Percentiles rank a stretch among this genome's conserved stretches.
Conservation (phyloP, 2,329 filamentous ascomycete species). For the Trichoderma sp. region DNA sequence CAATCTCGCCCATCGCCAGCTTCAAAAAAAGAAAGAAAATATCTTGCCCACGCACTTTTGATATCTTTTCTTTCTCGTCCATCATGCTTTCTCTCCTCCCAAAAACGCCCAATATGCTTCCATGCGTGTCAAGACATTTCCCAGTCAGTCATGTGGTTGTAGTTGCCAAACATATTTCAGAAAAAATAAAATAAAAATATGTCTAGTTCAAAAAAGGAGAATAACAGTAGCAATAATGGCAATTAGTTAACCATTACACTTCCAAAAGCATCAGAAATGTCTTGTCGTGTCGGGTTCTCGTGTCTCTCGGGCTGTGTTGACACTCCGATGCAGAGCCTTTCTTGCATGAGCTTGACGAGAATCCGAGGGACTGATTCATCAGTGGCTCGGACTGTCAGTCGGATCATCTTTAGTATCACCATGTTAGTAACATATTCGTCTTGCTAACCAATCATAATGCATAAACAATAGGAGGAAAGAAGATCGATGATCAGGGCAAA, state of each 20-base stretch:
- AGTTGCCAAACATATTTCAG: constrained; percentile 21
- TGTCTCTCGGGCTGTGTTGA: constrained; percentile 45
- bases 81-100: constrained; percentile 21
- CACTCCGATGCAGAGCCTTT: constrained; percentile 64
- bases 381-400: constrained; percentile 89
- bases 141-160: constrained; percentile 21
- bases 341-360: constrained; percentile 84
- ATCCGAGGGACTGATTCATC: constrained; percentile 84
- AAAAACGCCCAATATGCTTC: constrained; percentile 38
- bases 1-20: constrained; percentile 4
- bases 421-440: constrained; percentile 11
- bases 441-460: neutral
- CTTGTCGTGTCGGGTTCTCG: constrained; percentile 47
- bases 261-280: constrained; percentile 58
- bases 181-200: neutral
- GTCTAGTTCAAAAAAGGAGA: constrained; percentile 12
- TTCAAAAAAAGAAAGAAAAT: neutral
- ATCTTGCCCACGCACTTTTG: neutral
- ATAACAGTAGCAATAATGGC: neutral
- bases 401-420: constrained; percentile 72
- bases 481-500: constrained; percentile 21
- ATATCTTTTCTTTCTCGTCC: constrained; percentile 2
- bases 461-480: neutral
- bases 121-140: constrained; percentile 52
- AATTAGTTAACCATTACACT: constrained; percentile 54